A percentile compares a stretch with the other conserved stretches of the same genome.
Conservation (phyloP, 495 filamentous ascomycete species). For the Aspergillus diversus region DNA sequence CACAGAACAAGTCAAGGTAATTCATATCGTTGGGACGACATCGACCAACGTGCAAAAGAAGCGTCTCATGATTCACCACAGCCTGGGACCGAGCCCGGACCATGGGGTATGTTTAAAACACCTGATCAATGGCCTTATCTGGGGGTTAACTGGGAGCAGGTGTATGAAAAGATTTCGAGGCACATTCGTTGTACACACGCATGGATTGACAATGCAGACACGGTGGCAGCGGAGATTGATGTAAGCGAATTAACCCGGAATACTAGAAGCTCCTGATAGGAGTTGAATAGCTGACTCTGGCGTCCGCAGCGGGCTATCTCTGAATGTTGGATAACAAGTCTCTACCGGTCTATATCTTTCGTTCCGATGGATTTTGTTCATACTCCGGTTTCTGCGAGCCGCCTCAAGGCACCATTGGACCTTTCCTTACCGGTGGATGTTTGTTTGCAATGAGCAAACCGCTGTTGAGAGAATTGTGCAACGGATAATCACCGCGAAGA, state of each 20-base stretch:
- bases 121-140: too few species aligned
- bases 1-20: slow-evolving; percentile 32
- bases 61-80: slow-evolving; percentile 26
- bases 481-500: slow-evolving; percentile 23
- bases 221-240: slow-evolving; percentile 30
- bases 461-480: background rate
- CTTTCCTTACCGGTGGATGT: too few species aligned
- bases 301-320: slow-evolving; percentile 19
- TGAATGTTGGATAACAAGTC: slow-evolving; percentile 28
- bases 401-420: too few species aligned
- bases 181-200: slow-evolving; percentile 7
- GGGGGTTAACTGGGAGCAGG: background rate
- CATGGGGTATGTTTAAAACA: slow-evolving; percentile 16
- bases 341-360: slow-evolving; percentile 33
- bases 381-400: background rate
- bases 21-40: slow-evolving; percentile 31
- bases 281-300: background rate
- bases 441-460: background rate
- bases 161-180: slow-evolving; percentile 7
- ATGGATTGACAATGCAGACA: slow-evolving; percentile 10
- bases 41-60: slow-evolving; percentile 7
- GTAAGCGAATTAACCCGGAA: background rate
- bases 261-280: background rate
- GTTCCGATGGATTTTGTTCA: slow-evolving; percentile 14
- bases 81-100: slow-evolving; percentile 14